Percentiles rank a stretch among this genome's conserved stretches.
Conservation (phyloP, 2,329 filamentous ascomycete species). For the Davidsoniella eucalypti region DNA sequence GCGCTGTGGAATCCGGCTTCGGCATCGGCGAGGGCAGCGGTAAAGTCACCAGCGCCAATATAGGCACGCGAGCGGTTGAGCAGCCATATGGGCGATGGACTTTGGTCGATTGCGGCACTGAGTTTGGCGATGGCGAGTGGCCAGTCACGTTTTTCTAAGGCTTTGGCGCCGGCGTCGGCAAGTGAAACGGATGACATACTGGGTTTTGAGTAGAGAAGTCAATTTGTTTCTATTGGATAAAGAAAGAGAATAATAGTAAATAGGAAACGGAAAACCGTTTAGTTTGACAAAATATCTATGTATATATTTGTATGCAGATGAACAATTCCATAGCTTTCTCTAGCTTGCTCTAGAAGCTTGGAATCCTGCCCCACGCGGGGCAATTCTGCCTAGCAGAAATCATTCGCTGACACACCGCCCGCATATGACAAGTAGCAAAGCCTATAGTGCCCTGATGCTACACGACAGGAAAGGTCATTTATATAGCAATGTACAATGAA, state of each 20-base stretch:
- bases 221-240: neutral
- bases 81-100: conserved; percentile 60
- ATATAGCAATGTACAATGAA: no score
- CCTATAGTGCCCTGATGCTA: no score
- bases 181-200: conserved; percentile 34
- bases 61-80: conserved; percentile 69
- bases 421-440: no score
- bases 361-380: conserved; percentile 3
- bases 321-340: neutral
- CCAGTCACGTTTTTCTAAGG: conserved; percentile 48
- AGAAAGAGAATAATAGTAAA: no score
- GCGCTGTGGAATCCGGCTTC: conserved; percentile 48
- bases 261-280: no score
- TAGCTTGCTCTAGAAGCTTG: conserved; percentile 2
- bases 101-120: conserved; percentile 47
- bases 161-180: conserved; percentile 46
- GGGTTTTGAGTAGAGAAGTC: no score
- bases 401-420: conserved; percentile 5
- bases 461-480: no score
- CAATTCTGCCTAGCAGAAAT: conserved; percentile 6
- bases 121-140: conserved; percentile 50
- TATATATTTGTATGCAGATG: neutral
- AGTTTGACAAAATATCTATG: neutral
- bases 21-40: conserved; percentile 52
- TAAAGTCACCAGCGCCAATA: conserved; percentile 42